Evolutionary conservation across 768 basidiomycete species (phyloP).

Genomic region (Galerina sulciceps): DNA sequence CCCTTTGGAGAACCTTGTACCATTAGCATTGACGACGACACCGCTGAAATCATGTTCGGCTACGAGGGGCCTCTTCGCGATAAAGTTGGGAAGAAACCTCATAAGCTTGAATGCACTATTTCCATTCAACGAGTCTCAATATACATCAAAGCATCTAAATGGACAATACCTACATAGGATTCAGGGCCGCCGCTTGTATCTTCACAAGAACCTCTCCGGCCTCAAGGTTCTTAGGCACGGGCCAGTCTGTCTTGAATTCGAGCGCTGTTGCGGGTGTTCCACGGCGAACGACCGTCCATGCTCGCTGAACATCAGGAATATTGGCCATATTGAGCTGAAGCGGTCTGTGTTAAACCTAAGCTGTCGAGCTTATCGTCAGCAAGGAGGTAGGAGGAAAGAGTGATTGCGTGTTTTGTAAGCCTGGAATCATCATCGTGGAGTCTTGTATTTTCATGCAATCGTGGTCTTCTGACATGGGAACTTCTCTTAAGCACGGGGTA

Average conservation of each 20-base stretch:
- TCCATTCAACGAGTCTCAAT: not conserved
- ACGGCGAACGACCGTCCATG: constrained; percentile 37
- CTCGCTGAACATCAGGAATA: constrained; percentile 37
- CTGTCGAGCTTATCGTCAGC: no score
- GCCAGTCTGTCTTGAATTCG: constrained; percentile 36
- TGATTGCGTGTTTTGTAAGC: no score
- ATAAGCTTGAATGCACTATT: constrained; percentile 64
- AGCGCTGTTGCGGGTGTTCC: constrained; percentile 36
- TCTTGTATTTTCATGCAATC: no score
- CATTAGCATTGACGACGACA: constrained; percentile 56
- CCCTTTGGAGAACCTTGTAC: constrained; percentile 56
- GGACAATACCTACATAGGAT: constrained; percentile 56
- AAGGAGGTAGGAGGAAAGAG: not conserved
- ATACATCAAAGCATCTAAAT: not conserved
- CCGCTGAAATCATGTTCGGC: constrained; percentile 71
- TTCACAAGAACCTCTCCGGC: constrained; percentile 40
- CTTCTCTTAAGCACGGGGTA: no score
- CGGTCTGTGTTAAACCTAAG: no score
- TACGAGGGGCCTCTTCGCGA: constrained; percentile 51
- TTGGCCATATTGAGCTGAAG: not conserved
- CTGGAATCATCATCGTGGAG: no score
- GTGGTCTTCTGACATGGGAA: no score
- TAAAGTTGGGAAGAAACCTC: constrained; percentile 47
- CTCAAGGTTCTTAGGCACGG: constrained; percentile 35
- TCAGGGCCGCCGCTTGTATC: constrained; percentile 55